Conservation (phyloP, 352 stramenopile genomes). For the Plasmopara muralis region DNA sequence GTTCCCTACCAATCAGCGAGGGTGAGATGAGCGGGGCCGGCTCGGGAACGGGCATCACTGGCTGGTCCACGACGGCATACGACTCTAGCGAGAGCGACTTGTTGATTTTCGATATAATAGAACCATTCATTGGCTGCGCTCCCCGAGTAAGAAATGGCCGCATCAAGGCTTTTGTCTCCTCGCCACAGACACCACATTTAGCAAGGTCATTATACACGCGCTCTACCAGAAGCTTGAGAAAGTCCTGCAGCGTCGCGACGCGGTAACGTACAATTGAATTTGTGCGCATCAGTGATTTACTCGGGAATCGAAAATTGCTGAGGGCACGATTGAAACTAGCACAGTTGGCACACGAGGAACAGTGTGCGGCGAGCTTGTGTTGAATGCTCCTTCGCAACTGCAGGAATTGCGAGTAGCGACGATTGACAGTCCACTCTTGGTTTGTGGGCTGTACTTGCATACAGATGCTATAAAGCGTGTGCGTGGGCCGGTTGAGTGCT, state of each 20-base stretch:
- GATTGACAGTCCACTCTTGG: constrained; percentile 82
- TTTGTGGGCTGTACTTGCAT: constrained; percentile 70
- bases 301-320: constrained; percentile 55
- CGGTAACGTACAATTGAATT: constrained; percentile 67
- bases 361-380: constrained; percentile 28
- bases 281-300: constrained; percentile 58
- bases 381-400: constrained; percentile 67
- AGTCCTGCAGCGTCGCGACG: constrained; percentile 59
- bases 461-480: constrained; percentile 83
- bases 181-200: constrained; percentile 67
- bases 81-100: constrained; percentile 64
- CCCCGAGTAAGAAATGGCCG: constrained; percentile 73
- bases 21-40: constrained; percentile 28
- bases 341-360: constrained; percentile 52
- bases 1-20: constrained; percentile 16
- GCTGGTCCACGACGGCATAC: constrained; percentile 46
- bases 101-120: constrained; percentile 65
- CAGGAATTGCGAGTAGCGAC: constrained; percentile 83
- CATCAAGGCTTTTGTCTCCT: constrained; percentile 60
- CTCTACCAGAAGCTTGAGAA: constrained; percentile 64
- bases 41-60: constrained; percentile 24
- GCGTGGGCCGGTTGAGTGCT: constrained; percentile 71
- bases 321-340: constrained; percentile 56
- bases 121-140: constrained; percentile 64
- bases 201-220: constrained; percentile 66